phyloP scores from a whole-genome alignment of 2,329 filamentous ascomycete species.

The Zarea fungicola region DNA sequence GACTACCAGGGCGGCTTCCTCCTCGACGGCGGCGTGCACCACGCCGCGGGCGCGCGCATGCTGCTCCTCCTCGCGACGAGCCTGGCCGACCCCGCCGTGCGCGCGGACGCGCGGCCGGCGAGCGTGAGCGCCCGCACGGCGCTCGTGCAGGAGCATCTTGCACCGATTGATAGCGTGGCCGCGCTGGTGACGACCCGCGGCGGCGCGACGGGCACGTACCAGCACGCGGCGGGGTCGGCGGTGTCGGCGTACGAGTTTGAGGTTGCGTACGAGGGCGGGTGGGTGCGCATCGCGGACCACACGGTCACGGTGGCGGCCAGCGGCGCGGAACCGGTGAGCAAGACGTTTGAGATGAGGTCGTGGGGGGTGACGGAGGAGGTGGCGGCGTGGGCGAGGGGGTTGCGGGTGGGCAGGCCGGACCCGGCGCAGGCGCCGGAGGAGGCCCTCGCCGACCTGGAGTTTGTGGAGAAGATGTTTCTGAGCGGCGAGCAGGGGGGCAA shows the following conservation, averaged over 20 bases:
- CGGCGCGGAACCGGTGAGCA: conserved; percentile 27
- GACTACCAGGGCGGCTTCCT: conserved; percentile 71
- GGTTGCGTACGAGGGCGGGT: conserved; percentile 53
- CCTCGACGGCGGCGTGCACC: conserved; percentile 72
- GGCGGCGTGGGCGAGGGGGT: conserved; percentile 52
- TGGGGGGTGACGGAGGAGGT: conserved; percentile 56
- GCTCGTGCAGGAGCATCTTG: conserved; percentile 50
- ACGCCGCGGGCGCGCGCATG: conserved; percentile 56
- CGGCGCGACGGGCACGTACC: conserved; percentile 52
- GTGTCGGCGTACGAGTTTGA: conserved; percentile 49
- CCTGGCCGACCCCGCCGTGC: conserved; percentile 22
- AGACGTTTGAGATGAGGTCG: conserved; percentile 44
- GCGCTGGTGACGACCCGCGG: conserved; percentile 49
- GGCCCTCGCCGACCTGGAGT: conserved; percentile 56
- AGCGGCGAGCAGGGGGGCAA: conserved; percentile 41
- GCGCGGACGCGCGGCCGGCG: conserved; percentile 32
- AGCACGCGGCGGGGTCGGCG: conserved; percentile 52
- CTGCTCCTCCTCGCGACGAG: conserved; percentile 47
- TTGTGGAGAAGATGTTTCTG: conserved; percentile 47
- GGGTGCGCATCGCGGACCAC: conserved; percentile 44
- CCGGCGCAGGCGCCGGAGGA: conserved; percentile 50
- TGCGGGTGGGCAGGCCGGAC: conserved; percentile 43
- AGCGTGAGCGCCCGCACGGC: conserved; percentile 50
- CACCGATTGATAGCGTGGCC: conserved; percentile 62
- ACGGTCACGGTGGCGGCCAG: conserved; percentile 34